Base-by-base conservation (phyloP, 2,329 filamentous ascomycete genomes). In the Biscogniauxia sp. region DNA sequence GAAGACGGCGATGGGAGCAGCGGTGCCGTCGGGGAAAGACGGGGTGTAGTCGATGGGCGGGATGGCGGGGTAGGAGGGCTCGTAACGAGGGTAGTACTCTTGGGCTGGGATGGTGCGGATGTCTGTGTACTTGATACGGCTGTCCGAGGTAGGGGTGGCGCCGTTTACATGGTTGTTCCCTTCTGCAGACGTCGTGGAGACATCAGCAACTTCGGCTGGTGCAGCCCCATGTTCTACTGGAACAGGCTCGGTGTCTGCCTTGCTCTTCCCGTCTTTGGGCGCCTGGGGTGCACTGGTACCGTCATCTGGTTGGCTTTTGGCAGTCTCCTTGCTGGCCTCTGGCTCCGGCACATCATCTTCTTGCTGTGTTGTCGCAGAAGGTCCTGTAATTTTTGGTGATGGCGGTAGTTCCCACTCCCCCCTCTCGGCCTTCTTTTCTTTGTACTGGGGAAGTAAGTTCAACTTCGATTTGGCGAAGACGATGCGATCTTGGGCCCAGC, bases 1-100 rank as follows among this genome's bases (percentile, higher is more conserved):
- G 56, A 73, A 73, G 5, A 64, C 61, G 6, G 71, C 71, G 20
- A 72, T 63, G 20, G 66, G 64, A 1, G 6, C 13, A 61, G 56
- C 1, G 51, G 8, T 15, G 54, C 15, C 1, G 23, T 23, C 23
- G 23, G 5, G 23, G 63, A 64, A 8, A 19, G 57, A n/a, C 1
- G 69, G 68, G 13, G 23, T 49, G 61, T 70, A 73, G 56, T 70
- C 66, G 53, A 72, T 70, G 28, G 70, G 69, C 2, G 58, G n/a
- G 54, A 70, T 69, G 41, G 45, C 11, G 4, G 66, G 65, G 57
- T 60, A 50, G 17, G 26, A 17, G 0, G 2, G 58, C 50, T 60
- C 20, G 7, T 23, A 41, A 2, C 25, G 9, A 17, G 15, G 52
- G 54, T 64, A 56, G n/a, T 59, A 56, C 11, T 66, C 58, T 6